Percentiles rank a stretch among this genome's conserved stretches.
phyloP scores from a whole-genome alignment of 306 rosid species.

The Medicago arabica region DNA sequence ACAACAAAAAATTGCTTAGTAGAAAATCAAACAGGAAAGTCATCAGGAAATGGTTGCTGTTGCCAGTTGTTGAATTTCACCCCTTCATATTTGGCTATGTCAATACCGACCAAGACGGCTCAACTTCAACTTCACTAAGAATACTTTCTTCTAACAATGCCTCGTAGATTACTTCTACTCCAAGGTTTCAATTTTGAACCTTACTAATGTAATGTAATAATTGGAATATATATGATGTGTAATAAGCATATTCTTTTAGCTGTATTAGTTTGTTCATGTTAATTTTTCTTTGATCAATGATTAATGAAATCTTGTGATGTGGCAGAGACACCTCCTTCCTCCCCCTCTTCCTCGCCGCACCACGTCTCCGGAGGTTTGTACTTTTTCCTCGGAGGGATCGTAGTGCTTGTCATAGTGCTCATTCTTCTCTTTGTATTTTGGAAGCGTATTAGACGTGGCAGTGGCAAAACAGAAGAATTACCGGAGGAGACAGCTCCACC shows the following conservation, averaged over 20 bases:
- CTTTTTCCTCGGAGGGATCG: conserved; percentile 74
- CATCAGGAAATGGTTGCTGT: conserved; percentile 25
- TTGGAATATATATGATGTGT: not conserved
- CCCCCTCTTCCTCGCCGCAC: conserved; percentile 21
- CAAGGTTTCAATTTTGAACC: conserved; percentile 49
- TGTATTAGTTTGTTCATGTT: not conserved
- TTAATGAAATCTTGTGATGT: conserved; percentile 4
- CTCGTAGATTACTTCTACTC: conserved; percentile 55
- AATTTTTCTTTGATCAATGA: not conserved
- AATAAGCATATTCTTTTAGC: not conserved
- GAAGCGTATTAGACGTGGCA: conserved; percentile 49
- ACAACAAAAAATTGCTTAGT: conserved; percentile 11
- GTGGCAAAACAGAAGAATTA: conserved; percentile 16
- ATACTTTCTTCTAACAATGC: conserved; percentile 47
- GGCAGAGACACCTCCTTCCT: conserved; percentile 49
- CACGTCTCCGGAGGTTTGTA: conserved; percentile 38
- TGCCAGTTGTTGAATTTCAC: conserved; percentile 42
- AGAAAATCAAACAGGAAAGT: not conserved
- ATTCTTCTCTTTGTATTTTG: conserved; percentile 56
- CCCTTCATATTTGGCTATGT: conserved; percentile 31
- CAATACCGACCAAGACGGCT: conserved; percentile 29
- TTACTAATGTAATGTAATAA: not conserved
- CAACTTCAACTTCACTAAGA: not conserved
- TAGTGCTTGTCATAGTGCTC: conserved; percentile 56
- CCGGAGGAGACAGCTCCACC: conserved; percentile 28